Percentiles rank a stretch among this genome's conserved stretches.
These are phyloP conservation scores for Hygrocybe punicea DNA, from an alignment of 768 basidiomycete species.

Conservation along the genomic window DNA sequence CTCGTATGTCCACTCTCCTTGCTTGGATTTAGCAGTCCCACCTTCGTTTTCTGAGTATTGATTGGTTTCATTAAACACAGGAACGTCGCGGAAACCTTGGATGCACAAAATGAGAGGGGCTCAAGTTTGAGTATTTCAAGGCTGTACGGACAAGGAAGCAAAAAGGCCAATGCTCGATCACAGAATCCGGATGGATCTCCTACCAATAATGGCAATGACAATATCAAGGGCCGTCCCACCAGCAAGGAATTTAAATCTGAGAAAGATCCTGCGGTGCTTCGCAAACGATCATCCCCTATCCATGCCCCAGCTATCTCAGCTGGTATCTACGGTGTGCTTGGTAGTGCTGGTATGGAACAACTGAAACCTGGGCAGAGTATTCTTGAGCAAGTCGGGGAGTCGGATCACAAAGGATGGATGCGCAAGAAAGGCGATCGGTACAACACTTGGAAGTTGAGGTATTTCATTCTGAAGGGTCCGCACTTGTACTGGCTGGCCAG, in stretches of 20 bases:
- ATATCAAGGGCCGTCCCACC: background rate
- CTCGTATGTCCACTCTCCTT: conserved; percentile 43
- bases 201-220: background rate
- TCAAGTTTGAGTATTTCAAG: conserved; percentile 48
- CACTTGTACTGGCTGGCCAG: conserved; percentile 86
- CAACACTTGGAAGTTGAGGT: conserved; percentile 88
- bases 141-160: conserved; percentile 34
- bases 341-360: conserved; percentile 26
- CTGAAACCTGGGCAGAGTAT: conserved; percentile 68
- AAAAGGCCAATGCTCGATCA: background rate
- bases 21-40: background rate
- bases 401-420: conserved; percentile 93
- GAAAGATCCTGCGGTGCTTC: conserved; percentile 42
- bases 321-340: conserved; percentile 4
- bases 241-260: conserved; percentile 12
- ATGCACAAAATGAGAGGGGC: conserved; percentile 42
- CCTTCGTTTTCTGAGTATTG: background rate
- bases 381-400: conserved; percentile 83
- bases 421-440: conserved; percentile 93
- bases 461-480: conserved; percentile 88
- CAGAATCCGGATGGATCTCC: background rate
- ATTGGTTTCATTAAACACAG: conserved; percentile 6
- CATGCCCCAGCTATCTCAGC: conserved; percentile 18
- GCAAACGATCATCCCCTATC: conserved; percentile 54
- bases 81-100: conserved; percentile 33